Evolutionary conservation across 495 filamentous ascomycete species (phyloP).

Genomic region (Pyrenopolyporus hunteri): DNA sequence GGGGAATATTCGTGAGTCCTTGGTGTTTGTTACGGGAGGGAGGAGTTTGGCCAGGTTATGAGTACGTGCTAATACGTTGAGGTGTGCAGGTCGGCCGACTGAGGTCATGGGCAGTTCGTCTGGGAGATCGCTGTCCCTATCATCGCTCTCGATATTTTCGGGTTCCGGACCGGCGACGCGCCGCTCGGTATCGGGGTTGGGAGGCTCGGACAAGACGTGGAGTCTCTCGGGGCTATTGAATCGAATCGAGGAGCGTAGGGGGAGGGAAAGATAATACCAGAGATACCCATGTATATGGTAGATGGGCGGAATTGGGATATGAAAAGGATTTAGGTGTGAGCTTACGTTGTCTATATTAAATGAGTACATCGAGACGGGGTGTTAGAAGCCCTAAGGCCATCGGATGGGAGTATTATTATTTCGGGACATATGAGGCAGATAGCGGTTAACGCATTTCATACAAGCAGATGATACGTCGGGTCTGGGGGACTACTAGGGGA

Average conservation of each 20-base stretch:
- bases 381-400: no score
- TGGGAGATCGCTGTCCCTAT: constrained; percentile 20
- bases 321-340: no score
- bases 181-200: background rate
- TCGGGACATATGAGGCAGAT: no score
- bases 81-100: constrained; percentile 32
- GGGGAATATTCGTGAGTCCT: constrained; percentile 47
- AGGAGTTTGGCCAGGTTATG: background rate
- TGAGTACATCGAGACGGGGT: no score
- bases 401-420: no score
- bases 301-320: no score
- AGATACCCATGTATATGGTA: no score
- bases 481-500: no score
- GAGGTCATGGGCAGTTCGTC: constrained; percentile 36
- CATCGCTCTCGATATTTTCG: constrained; percentile 26
- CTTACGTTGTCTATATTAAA: no score
- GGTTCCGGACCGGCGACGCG: background rate
- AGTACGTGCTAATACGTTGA: background rate
- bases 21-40: background rate
- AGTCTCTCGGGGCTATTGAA: constrained; percentile 17
- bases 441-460: no score
- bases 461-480: no score
- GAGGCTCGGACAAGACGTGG: constrained; percentile 15
- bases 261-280: constrained; percentile 4
- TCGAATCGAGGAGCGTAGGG: constrained; percentile 28